phyloP scores from a whole-genome alignment of 139 green algal species.

The Chlamydomonas schloesseri region DNA sequence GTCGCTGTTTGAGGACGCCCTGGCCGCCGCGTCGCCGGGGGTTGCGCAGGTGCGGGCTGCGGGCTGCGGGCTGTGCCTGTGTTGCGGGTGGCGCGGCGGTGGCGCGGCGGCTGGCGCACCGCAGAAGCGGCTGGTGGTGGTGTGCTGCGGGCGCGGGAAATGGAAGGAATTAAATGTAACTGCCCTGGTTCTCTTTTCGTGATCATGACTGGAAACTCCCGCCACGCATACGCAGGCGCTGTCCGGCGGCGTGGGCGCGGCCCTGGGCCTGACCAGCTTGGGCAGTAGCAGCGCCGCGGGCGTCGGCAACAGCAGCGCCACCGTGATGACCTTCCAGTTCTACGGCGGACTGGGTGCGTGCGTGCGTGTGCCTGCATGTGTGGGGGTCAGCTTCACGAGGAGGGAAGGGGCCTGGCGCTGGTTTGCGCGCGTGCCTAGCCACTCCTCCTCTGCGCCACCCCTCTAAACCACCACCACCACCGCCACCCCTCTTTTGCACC shows the following conservation, averaged over 20 bases:
- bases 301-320: conserved; percentile 34
- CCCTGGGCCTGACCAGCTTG: neutral
- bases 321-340: conserved; percentile 69
- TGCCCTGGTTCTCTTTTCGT: no score
- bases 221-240: conserved; percentile 20
- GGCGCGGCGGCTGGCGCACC: neutral
- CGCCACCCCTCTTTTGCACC: no score
- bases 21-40: conserved; percentile 35
- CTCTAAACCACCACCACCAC: no score
- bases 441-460: no score
- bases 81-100: neutral
- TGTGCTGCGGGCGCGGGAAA: no score
- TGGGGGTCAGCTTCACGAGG: no score
- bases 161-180: no score
- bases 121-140: no score
- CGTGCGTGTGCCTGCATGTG: no score
- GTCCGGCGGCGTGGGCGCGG: conserved; percentile 19
- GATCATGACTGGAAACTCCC: neutral
- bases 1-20: conserved; percentile 69
- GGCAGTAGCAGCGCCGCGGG: neutral
- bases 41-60: conserved; percentile 40
- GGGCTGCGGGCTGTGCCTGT: neutral
- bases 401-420: no score
- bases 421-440: no score
- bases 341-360: neutral